Evolutionary conservation across 2,329 filamentous ascomycete species (phyloP), one percentile per base, ranked within the genome.

Genomic region (Fonsecaea multimorphosa): DNA sequence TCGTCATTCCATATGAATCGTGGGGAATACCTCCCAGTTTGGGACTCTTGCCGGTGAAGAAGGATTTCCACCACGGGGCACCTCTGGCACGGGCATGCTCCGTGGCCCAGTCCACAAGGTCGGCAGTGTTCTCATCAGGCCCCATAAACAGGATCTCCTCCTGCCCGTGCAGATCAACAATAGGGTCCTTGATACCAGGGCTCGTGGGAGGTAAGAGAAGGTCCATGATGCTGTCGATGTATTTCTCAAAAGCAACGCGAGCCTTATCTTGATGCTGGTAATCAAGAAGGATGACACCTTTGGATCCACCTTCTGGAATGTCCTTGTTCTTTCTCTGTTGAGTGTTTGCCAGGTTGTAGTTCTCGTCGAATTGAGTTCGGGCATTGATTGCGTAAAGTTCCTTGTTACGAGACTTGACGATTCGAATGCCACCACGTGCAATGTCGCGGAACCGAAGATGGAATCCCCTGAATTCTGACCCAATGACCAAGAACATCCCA

Each of bases 321-420:
- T 99, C 95, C 84, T 99, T 99, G 86, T 99, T 99, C 87, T 99
- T 99, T 76, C 95, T 92, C 82, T 99, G 95, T 80, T 99, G 95
- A 0, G 95, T 99, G 80, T 96, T 98, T 71, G 95, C 94, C 67
- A 99, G 86, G 70, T 95, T 96, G 81, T 99, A 99, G 81, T 99
- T 99, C 82, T 99, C 95, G 73, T 99, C 95, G 74, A 99, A 99
- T 69, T 99, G 85, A 64, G 93, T 97, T 66, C 95, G 90, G 40
- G 93, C 93, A 76, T 99, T 99, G 84, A 98, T 98, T 68, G 90
- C 87, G 77, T 97, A 99, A 1, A 93, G 92, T 79, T 99, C 95
- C 78, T 93, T 92, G 80, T 93, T 97, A 73, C 95, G 88, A 64
- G 94, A 98, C 84, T 98, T 98, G 80, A 99, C 95, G 70, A 99